Evolutionary conservation across 108 stramenopile species (phyloP).

Genomic region (Schizochytrium sp.): DNA sequence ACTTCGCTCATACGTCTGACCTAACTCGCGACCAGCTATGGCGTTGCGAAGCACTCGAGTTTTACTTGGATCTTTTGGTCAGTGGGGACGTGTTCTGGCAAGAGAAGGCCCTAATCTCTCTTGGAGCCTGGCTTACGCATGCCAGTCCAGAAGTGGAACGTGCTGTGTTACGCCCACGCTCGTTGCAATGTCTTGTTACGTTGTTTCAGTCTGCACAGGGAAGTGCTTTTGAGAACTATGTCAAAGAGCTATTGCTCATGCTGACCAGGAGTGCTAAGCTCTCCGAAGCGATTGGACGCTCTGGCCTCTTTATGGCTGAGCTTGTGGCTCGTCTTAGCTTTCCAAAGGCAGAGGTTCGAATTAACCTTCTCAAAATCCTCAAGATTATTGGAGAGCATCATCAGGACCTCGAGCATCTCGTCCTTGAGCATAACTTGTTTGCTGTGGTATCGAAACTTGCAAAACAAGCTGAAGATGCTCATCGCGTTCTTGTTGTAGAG

Average conservation of each 20-base stretch:
- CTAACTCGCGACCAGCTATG: slow-evolving; percentile 61
- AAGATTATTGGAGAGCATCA: slow-evolving; percentile 60
- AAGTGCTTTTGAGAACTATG: slow-evolving; percentile 40
- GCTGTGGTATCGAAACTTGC: slow-evolving; percentile 52
- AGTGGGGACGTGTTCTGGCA: slow-evolving; percentile 59
- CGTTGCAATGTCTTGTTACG: slow-evolving; percentile 51
- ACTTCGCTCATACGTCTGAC: slow-evolving; percentile 54
- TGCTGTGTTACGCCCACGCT: slow-evolving; percentile 7
- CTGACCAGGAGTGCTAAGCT: slow-evolving; percentile 41
- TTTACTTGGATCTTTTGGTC: slow-evolving; percentile 50
- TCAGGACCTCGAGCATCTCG: slow-evolving; percentile 57
- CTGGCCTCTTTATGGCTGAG: slow-evolving; percentile 50
- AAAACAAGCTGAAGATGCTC: slow-evolving; percentile 54
- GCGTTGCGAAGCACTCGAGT: slow-evolving; percentile 57
- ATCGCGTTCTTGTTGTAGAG: slow-evolving; percentile 54
- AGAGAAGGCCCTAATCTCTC: slow-evolving; percentile 48
- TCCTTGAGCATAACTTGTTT: slow-evolving; percentile 48
- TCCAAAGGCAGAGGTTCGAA: slow-evolving; percentile 60
- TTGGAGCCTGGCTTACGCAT: slow-evolving; percentile 51
- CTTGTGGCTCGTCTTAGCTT: slow-evolving; percentile 50
- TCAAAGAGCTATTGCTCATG: slow-evolving; percentile 52
- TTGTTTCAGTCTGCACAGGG: slow-evolving; percentile 59
- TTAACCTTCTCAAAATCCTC: slow-evolving; percentile 55
- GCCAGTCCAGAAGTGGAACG: slow-evolving; percentile 47
- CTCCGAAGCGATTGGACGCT: slow-evolving; percentile 50